These are phyloP conservation scores for Micromonas commoda DNA, from an alignment of 139 green algal genomes.

Conservation along the genomic window DNA sequence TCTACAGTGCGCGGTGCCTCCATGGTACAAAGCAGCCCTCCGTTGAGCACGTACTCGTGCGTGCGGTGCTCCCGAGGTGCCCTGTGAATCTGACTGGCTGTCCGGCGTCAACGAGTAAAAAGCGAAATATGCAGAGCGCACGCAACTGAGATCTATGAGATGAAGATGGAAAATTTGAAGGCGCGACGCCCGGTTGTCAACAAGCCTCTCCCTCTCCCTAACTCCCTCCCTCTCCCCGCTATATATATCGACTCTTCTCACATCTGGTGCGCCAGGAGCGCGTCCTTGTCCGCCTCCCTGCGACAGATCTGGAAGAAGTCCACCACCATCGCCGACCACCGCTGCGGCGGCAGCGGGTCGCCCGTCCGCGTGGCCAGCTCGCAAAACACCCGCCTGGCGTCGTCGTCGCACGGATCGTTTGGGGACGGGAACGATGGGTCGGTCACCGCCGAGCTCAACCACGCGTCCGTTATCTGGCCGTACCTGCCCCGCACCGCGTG, in stretches of 20 bases:
- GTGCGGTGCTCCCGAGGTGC: no score
- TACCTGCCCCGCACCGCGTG: background rate
- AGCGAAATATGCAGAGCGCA: no score
- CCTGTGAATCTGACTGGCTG: no score
- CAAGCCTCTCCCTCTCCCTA: background rate
- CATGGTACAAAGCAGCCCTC: background rate
- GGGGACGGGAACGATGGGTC: background rate
- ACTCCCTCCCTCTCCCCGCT: background rate
- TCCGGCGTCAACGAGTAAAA: no score
- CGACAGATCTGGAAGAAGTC: slow-evolving; percentile 55
- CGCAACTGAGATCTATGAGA: no score
- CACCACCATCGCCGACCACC: slow-evolving; percentile 51
- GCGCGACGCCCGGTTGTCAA: no score
- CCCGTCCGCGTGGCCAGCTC: background rate
- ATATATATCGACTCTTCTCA: slow-evolving; percentile 10
- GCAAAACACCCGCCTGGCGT: slow-evolving; percentile 27
- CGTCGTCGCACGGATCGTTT: background rate
- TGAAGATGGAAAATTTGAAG: no score
- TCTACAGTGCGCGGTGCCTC: slow-evolving; percentile 33
- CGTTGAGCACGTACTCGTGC: no score
- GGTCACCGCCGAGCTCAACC: background rate
- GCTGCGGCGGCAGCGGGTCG: slow-evolving; percentile 34
- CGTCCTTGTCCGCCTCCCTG: slow-evolving; percentile 48
- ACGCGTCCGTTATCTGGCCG: background rate
- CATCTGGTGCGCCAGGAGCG: slow-evolving; percentile 62